These are phyloP conservation scores for Aspergillus pseudoviridinutans DNA, from an alignment of 2,329 filamentous ascomycete genomes.

Conservation along the genomic window DNA sequence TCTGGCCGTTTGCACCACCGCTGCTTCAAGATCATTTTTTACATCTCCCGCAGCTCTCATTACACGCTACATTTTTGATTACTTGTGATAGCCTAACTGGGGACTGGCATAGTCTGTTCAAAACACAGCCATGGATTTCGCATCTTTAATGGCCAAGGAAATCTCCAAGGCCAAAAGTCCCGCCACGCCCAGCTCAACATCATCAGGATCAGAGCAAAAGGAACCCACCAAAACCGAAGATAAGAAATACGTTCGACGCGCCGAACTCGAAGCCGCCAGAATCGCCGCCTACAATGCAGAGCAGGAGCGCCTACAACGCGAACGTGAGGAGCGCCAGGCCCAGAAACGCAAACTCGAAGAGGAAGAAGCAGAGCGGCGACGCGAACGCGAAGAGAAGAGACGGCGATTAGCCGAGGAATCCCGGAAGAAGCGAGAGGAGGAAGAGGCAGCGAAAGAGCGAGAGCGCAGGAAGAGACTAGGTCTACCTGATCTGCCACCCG, in stretches of 20 bases:
- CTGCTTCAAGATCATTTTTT: background rate
- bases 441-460: conserved; percentile 69
- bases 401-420: conserved; percentile 78
- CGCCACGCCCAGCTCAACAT: conserved; percentile 23
- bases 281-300: conserved; percentile 76
- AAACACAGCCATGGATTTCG: conserved; percentile 76
- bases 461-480: conserved; percentile 71
- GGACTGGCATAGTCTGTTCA: background rate
- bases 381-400: conserved; percentile 75
- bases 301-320: conserved; percentile 68
- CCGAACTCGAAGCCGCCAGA: conserved; percentile 79
- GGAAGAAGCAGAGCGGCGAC: conserved; percentile 68
- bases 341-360: conserved; percentile 89
- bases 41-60: background rate
- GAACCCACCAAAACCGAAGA: conserved; percentile 22
- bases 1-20: background rate
- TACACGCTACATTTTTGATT: background rate
- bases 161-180: conserved; percentile 71
- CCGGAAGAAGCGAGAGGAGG: conserved; percentile 62
- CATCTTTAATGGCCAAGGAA: conserved; percentile 85
- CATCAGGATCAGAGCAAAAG: conserved; percentile 12
- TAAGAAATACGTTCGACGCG: conserved; percentile 80
- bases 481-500: conserved; percentile 64
- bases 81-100: background rate
- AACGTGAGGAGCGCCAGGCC: conserved; percentile 64